These are phyloP conservation scores for Colletotrichum neosansevieriae DNA, from an alignment of 2,329 filamentous ascomycete species.

Conservation along the genomic window DNA sequence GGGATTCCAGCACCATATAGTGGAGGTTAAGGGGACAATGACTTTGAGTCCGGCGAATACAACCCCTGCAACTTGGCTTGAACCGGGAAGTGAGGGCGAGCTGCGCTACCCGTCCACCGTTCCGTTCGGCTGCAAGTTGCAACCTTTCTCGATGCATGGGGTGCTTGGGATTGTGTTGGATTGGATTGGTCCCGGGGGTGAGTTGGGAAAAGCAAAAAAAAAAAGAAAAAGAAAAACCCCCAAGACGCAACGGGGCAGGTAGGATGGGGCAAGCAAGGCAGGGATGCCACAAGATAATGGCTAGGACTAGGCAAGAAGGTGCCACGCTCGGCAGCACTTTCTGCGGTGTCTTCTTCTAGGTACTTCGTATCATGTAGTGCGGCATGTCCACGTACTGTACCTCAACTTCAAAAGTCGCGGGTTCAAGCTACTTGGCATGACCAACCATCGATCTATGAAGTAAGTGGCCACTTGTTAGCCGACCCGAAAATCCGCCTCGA, in stretches of 20 bases:
- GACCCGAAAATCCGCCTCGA: neutral
- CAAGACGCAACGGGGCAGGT: conserved; percentile 26
- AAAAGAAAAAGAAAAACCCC: conserved; percentile 1
- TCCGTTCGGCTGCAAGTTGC: neutral
- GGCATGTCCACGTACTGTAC: neutral
- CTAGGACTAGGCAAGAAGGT: conserved; percentile 39
- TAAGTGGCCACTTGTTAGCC: conserved; percentile 28
- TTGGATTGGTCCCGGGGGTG: conserved; percentile 21
- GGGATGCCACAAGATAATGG: conserved; percentile 25
- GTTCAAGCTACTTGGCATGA: neutral
- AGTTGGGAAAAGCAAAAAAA: no score
- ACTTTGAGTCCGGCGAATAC: neutral
- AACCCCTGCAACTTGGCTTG: neutral
- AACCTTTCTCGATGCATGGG: conserved; percentile 18
- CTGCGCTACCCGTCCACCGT: conserved; percentile 1
- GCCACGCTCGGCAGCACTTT: conserved; percentile 11
- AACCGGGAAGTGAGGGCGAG: neutral
- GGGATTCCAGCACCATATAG: conserved; percentile 12
- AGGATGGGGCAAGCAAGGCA: conserved; percentile 22
- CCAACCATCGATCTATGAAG: conserved; percentile 4
- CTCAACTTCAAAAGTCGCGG: no score
- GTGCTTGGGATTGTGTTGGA: conserved; percentile 8
- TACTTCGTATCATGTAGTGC: neutral
- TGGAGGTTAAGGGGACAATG: conserved; percentile 12
- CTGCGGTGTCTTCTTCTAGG: neutral